Base-by-base conservation (phyloP, 768 basidiomycete species). In the Cystobasidium tubakii region DNA sequence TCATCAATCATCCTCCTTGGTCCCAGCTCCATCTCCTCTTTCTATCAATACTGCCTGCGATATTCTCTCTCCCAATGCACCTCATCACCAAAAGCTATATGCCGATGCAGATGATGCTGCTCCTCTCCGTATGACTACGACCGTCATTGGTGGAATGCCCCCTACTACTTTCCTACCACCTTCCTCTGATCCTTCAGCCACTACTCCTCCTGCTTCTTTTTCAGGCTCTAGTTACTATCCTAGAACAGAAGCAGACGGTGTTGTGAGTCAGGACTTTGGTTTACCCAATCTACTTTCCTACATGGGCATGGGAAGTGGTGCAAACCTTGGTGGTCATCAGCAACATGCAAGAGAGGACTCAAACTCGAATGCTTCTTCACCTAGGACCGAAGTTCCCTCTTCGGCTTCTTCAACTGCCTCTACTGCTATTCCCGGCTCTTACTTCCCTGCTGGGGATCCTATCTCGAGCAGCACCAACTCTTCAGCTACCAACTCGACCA, bases 71-170 rank as follows among this genome's bases (percentile, higher is more conserved):
- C 25, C 39, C 27, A 39, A 34, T 17, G 10, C 60, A 27, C 69
- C 19, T 15, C 25, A 62, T 9, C 60, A 57, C 44, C 25, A 57
- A 19, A 27, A 23, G 23, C n/a, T 62, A 17, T 29, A 27, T 46
- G 23, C 39, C 60, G 33, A 64, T 62, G 54, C 27, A 19, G 57
- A 62, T 57, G 43, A 50, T 34, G 17, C 31, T 39, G 36, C 62
- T 34, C 44, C 62, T 34, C 19, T 36, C 6, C 31, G 46, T 43
- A 62, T 63, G 43, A 27, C 73, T 25, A 50, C 73, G 4, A 6
- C 57, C 4, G 44, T 73, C 60, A 62, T 73, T 27, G 71, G 71
- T 33, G 67, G 67, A 10, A 70, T 70, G 67, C 67, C 67, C 29
- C 53, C 67, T 17, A 70, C 67, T 21, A 70, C 67, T 21, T 54